These are phyloP conservation scores for Theobroma cacao DNA, from an alignment of 345 rosid species.

Conservation along the genomic window DNA sequence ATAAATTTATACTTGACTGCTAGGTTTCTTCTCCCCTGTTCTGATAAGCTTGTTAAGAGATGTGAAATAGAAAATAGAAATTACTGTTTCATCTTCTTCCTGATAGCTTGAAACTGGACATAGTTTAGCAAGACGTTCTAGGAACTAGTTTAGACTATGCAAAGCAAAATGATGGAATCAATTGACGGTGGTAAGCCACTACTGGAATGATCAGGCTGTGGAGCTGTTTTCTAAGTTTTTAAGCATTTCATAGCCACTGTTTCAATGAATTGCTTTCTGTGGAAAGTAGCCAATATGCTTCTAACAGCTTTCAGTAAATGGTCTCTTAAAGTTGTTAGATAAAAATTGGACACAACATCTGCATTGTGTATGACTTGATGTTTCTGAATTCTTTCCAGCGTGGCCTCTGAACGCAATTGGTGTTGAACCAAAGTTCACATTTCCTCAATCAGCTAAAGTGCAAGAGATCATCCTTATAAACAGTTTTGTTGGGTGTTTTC, in stretches of 20 bases:
- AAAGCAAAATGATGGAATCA: not conserved
- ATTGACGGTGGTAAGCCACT: not conserved
- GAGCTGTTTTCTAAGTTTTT: not conserved
- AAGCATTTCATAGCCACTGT: slow-evolving; percentile 16
- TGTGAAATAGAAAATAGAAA: not conserved
- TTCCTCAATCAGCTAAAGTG: slow-evolving; percentile 31
- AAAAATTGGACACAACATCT: no score
- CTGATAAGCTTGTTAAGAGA: slow-evolving; percentile 8
- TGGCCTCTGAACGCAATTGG: slow-evolving; percentile 46
- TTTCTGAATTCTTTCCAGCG: slow-evolving; percentile 16
- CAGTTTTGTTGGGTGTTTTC: slow-evolving; percentile 37
- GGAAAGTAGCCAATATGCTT: not conserved
- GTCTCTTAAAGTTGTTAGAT: not conserved
- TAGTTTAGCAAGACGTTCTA: no score
- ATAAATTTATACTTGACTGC: not conserved
- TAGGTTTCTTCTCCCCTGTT: not conserved
- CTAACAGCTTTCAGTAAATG: not conserved
- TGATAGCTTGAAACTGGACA: not conserved
- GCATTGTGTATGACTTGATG: not conserved
- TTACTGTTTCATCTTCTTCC: not conserved
- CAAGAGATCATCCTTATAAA: slow-evolving; percentile 27
- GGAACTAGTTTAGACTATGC: no score
- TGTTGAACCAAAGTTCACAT: slow-evolving; percentile 36
- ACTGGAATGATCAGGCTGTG: not conserved
- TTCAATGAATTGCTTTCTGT: not conserved